These are phyloP conservation scores for Blastobotrys mokoenaii DNA, from an alignment of 805 yeast genomes.

Conservation along the genomic window DNA sequence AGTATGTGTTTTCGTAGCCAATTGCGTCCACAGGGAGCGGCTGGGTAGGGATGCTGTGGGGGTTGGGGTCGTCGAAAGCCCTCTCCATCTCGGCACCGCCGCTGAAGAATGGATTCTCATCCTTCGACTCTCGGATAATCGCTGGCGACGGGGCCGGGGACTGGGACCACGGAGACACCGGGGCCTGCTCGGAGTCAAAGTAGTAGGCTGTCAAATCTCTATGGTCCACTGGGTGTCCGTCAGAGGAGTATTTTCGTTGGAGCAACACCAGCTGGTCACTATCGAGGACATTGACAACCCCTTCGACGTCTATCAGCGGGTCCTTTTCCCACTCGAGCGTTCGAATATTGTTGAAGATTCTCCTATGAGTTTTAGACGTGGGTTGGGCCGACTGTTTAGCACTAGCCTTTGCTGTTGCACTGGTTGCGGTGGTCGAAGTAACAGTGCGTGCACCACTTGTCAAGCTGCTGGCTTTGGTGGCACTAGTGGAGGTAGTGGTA, in stretches of 20 bases:
- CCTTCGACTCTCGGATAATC: slow-evolving; percentile 13
- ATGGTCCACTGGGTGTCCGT: neutral
- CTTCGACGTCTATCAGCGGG: slow-evolving; percentile 25
- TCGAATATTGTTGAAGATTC: slow-evolving; percentile 16
- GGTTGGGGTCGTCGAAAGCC: slow-evolving; percentile 20
- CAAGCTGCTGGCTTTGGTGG: neutral
- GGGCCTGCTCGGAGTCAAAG: slow-evolving; percentile 25
- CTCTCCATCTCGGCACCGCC: slow-evolving; percentile 14
- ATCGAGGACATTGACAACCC: slow-evolving; percentile 22
- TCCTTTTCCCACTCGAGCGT: slow-evolving; percentile 25
- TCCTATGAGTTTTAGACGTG: slow-evolving; percentile 5
- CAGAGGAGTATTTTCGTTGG: slow-evolving; percentile 22
- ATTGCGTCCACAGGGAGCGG: slow-evolving; percentile 22
- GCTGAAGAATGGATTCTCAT: slow-evolving; percentile 23
- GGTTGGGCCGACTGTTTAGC: neutral
- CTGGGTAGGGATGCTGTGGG: slow-evolving; percentile 1
- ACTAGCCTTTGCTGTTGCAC: slow-evolving; percentile 6
- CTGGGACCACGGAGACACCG: slow-evolving; percentile 24
- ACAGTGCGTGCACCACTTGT: too few relatives aligned
- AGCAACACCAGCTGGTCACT: slow-evolving; percentile 20
- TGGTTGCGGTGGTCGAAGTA: too few relatives aligned
- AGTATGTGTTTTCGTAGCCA: slow-evolving; percentile 25
- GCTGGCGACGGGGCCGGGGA: slow-evolving; percentile 30
- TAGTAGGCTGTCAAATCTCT: slow-evolving; percentile 7
- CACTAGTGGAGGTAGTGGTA: neutral